Conservation (phyloP, 2,329 filamentous ascomycete genomes). For the Lasiodiplodia gonubiensis region DNA sequence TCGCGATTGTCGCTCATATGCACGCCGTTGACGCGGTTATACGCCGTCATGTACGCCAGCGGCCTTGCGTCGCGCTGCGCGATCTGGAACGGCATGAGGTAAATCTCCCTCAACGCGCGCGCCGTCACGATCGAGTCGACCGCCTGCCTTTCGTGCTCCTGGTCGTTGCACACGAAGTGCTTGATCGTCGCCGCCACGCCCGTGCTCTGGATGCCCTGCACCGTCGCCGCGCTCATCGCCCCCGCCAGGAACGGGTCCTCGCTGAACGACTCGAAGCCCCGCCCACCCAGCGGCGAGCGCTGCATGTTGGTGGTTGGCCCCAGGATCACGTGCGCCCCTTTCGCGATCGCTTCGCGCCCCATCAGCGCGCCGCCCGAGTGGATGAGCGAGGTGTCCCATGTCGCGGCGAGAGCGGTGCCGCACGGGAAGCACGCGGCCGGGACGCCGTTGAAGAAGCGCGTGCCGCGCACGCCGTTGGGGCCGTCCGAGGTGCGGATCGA, state of each 20-base stretch:
- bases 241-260: constrained; percentile 73
- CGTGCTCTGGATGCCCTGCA: constrained; percentile 66
- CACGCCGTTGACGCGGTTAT: constrained; percentile 75
- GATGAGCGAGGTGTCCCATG: constrained; percentile 74
- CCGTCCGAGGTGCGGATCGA: constrained; percentile 69
- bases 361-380: constrained; percentile 71
- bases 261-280: constrained; percentile 77
- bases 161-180: constrained; percentile 71
- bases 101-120: constrained; percentile 65
- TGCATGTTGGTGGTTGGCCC: constrained; percentile 83
- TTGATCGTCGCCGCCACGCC: constrained; percentile 75
- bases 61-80: constrained; percentile 72
- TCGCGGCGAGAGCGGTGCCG: constrained; percentile 72
- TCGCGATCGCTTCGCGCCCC: constrained; percentile 72
- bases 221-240: constrained; percentile 66
- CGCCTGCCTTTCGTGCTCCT: constrained; percentile 72
- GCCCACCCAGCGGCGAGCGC: constrained; percentile 76
- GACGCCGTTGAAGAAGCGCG: constrained; percentile 67
- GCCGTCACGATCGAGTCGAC: constrained; percentile 56
- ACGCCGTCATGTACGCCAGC: constrained; percentile 74
- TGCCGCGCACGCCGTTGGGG: constrained; percentile 70
- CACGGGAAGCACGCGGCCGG: constrained; percentile 76
- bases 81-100: constrained; percentile 68
- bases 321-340: constrained; percentile 74
- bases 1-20: constrained; percentile 70